A percentile compares a stretch with the other conserved stretches of the same genome.
Evolutionary conservation across 1,284 basidiomycete species (phyloP).

Genomic region (Cutaneotrichosporon cyanovorans): DNA sequence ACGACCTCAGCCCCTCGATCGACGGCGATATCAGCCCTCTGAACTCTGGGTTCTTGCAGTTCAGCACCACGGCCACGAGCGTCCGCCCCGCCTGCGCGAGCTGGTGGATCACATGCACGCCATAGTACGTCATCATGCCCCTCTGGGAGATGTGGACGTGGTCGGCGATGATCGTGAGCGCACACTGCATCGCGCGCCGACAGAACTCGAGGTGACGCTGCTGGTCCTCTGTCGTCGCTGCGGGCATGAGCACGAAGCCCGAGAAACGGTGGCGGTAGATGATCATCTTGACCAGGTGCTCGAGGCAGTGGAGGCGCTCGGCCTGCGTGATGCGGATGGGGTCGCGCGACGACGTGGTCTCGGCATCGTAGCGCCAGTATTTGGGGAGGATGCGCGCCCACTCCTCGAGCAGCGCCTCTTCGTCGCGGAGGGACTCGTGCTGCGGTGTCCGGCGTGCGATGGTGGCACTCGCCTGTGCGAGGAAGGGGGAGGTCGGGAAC

Average conservation of each 20-base stretch:
- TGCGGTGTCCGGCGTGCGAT: slow-evolving; percentile 42
- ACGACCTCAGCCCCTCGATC: slow-evolving; percentile 73
- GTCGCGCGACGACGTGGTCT: slow-evolving; percentile 74
- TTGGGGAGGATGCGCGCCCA: slow-evolving; percentile 62
- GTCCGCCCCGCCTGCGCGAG: slow-evolving; percentile 86
- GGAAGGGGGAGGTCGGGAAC: slow-evolving; percentile 44
- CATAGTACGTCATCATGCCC: slow-evolving; percentile 87
- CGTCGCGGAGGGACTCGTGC: slow-evolving; percentile 62
- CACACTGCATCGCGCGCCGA: slow-evolving; percentile 56
- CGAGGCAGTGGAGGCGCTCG: slow-evolving; percentile 70
- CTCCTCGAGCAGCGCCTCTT: slow-evolving; percentile 70
- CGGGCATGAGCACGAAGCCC: slow-evolving; percentile 44
- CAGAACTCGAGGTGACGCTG: slow-evolving; percentile 43
- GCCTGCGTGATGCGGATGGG: slow-evolving; percentile 80
- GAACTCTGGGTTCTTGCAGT: slow-evolving; percentile 51
- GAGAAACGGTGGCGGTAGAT: slow-evolving; percentile 48
- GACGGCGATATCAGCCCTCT: slow-evolving; percentile 63
- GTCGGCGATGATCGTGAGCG: slow-evolving; percentile 59
- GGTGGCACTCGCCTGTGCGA: slow-evolving; percentile 43
- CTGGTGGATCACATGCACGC: slow-evolving; percentile 87
- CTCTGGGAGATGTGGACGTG: slow-evolving; percentile 67
- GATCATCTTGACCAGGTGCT: slow-evolving; percentile 70
- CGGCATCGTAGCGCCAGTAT: slow-evolving; percentile 69
- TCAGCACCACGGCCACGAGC: slow-evolving; percentile 71
- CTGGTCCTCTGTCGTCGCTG: slow-evolving; percentile 42